Base-by-base conservation (phyloP, 306 rosid genomes). In the Vicia villosa region DNA sequence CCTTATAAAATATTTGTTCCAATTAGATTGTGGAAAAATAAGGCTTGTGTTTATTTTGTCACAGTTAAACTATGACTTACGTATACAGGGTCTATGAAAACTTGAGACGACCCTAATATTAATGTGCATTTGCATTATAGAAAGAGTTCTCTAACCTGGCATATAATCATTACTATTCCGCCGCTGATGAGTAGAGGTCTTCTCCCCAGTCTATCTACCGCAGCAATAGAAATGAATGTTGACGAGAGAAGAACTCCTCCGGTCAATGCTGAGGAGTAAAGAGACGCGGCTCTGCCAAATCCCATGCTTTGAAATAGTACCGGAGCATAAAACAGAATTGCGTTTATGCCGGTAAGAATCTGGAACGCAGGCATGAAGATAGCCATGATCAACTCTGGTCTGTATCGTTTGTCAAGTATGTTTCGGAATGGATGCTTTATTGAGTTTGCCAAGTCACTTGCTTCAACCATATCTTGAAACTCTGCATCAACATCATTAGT, bases 281-380 rank as follows among this genome's bases (percentile, higher is more conserved):
- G 89, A 54, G 98, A 59, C 3, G 93, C 97, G 40, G 82, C 80
- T 74, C 91, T 81, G 0, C 82, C 90, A 42, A 93, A 93, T 30
- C 97, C 96, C 93, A 90, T 83, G 80, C 82, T 90, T 69, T 88
- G 90, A 74, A 93, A 90, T 65, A 93, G 62, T 41, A 93, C 87
- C 0, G 98, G 97, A 62, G 96, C 97, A 67, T 91, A 89, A 57
- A 89, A 91, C 2, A 91, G 91, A 51, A 91, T 91, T 2, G 98
- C 86, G 56, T 93, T 93, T 72, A 93, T 84, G 74, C 97, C 94
- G 0, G 97, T 93, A 46, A 93, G 89, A 78, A 93, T 93, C 72
- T 93, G 98, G 76, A 93, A 90, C 0, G 61, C 77, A 1, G 98
- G 98, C 96, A 93, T 80, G 79, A 76, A 85, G 71, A 93, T 85